Conservation (phyloP, 768 basidiomycete genomes). For the Hortiboletus flavorubellus region DNA sequence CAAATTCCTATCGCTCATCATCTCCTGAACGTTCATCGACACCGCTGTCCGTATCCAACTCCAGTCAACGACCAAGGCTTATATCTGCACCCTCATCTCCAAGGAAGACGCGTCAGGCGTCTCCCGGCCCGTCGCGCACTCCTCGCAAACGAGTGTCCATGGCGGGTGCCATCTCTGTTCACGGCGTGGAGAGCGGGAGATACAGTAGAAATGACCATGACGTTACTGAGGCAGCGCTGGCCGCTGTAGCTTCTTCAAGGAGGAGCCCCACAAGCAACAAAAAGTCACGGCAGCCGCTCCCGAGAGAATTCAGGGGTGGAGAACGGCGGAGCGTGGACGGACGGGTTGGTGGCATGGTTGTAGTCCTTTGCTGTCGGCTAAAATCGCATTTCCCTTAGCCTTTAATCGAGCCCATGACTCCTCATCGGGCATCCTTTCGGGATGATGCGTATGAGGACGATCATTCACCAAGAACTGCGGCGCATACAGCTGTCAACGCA, state of each 20-base stretch:
- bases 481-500: slow-evolving; percentile 20
- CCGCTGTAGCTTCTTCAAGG: slow-evolving; percentile 56
- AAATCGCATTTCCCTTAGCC: slow-evolving; percentile 20
- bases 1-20: slow-evolving; percentile 34
- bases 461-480: slow-evolving; percentile 25
- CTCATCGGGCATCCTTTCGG: slow-evolving; percentile 29
- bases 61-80: slow-evolving; percentile 38
- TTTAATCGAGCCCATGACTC: slow-evolving; percentile 39
- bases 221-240: slow-evolving; percentile 56
- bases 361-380: background rate
- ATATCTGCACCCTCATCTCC: slow-evolving; percentile 50
- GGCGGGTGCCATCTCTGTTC: slow-evolving; percentile 30
- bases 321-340: slow-evolving; percentile 39
- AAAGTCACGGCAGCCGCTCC: slow-evolving; percentile 50
- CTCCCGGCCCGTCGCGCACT: slow-evolving; percentile 40
- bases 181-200: slow-evolving; percentile 22
- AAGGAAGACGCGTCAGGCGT: slow-evolving; percentile 34
- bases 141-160: slow-evolving; percentile 43
- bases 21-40: slow-evolving; percentile 39
- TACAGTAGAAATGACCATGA: slow-evolving; percentile 30
- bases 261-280: slow-evolving; percentile 43
- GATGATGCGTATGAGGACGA: slow-evolving; percentile 20
- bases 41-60: slow-evolving; percentile 30
- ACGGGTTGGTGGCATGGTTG: slow-evolving; percentile 32
- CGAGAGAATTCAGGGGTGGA: slow-evolving; percentile 44